phyloP scores from a whole-genome alignment of 805 yeast genomes.

The Yarrowia osloensis region DNA sequence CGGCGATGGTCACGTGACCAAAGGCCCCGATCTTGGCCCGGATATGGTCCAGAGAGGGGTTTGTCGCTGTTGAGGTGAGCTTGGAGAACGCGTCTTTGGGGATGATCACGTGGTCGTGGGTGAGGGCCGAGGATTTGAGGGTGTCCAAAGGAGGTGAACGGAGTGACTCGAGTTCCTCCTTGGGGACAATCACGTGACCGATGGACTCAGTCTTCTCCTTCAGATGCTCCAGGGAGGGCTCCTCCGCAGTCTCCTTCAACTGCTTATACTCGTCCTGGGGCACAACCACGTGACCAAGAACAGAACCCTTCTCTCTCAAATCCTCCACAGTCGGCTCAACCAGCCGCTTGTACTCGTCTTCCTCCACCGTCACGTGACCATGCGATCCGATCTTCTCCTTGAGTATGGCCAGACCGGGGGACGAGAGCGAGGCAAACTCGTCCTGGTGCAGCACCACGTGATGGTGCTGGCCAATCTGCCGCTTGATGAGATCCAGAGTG shows the following conservation, averaged over 20 bases:
- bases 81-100: conserved; percentile 35
- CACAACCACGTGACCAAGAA: conserved; percentile 5
- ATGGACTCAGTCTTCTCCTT: not conserved
- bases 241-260: not conserved
- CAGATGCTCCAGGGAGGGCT: not conserved
- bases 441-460: conserved; percentile 29
- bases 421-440: not conserved
- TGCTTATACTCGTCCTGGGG: not conserved
- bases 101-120: conserved; percentile 32
- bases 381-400: not conserved
- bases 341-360: not conserved
- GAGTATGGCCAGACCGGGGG: not conserved
- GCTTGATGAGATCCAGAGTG: conserved; percentile 24
- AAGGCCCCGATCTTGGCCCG: conserved; percentile 31
- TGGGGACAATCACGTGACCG: not conserved
- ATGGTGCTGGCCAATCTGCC: conserved; percentile 32
- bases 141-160: no score
- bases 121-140: not conserved
- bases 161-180: not conserved
- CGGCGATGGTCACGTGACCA: not conserved
- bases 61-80: conserved; percentile 33
- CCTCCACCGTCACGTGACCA: not conserved
- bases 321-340: conserved; percentile 35
- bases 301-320: conserved; percentile 19
- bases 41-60: conserved; percentile 36